phyloP scores from a whole-genome alignment of 2,329 filamentous ascomycete genomes.

The Beauveria scarabaeidicola region DNA sequence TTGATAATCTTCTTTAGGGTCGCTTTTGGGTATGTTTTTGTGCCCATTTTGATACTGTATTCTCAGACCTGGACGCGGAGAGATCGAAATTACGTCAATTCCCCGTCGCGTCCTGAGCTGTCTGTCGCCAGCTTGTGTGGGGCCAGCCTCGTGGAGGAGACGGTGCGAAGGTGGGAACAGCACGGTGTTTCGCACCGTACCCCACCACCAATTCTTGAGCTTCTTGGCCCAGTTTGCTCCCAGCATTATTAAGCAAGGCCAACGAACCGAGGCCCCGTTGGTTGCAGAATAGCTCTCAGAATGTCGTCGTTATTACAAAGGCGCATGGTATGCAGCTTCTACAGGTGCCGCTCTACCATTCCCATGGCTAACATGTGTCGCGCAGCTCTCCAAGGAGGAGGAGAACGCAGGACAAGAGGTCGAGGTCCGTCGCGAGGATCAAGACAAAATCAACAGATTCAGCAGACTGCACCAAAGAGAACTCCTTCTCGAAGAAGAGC shows the following conservation, averaged over 20 bases:
- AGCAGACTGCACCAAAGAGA: constrained; percentile 88
- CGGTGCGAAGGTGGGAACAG: background rate
- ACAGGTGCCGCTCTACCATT: background rate
- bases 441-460: constrained; percentile 98
- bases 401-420: constrained; percentile 78
- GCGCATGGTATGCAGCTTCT: constrained; percentile 44
- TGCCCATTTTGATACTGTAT: constrained; percentile 29
- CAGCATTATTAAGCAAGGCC: background rate
- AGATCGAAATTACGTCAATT: background rate
- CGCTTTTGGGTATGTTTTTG: constrained; percentile 73
- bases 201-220: constrained; percentile 11
- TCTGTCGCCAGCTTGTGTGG: constrained; percentile 9
- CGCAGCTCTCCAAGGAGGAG: constrained; percentile 85
- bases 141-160: background rate
- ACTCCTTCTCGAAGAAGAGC: constrained; percentile 66
- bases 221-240: background rate
- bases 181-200: constrained; percentile 6
- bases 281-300: background rate
- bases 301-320: constrained; percentile 45
- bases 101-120: background rate
- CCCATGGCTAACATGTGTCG: constrained; percentile 11
- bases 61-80: no score
- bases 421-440: constrained; percentile 91
- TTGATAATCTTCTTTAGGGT: constrained; percentile 87
- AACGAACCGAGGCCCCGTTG: background rate